phyloP scores from a whole-genome alignment of 768 basidiomycete species.

The Tylopilus vinaceipallidus region DNA sequence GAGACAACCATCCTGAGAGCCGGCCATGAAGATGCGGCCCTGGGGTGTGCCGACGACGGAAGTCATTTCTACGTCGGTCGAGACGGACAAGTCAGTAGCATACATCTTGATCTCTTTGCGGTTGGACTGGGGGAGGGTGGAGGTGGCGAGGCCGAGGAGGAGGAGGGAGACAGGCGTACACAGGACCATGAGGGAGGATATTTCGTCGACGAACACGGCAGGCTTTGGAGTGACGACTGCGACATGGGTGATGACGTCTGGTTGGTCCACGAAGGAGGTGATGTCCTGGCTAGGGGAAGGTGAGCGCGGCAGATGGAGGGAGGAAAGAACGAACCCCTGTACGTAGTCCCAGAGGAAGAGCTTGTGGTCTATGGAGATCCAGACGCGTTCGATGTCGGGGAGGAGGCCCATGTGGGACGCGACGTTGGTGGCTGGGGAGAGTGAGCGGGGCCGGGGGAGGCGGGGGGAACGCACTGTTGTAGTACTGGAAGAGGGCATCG shows the following conservation, averaged over 20 bases:
- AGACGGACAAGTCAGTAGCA: conserved; percentile 79
- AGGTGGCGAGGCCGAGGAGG: conserved; percentile 74
- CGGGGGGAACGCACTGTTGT: conserved; percentile 54
- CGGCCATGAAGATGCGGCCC: conserved; percentile 91
- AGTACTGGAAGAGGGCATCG: conserved; percentile 74
- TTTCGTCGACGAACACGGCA: conserved; percentile 90
- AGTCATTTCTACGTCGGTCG: conserved; percentile 82
- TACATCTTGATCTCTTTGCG: conserved; percentile 84
- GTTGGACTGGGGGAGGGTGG: conserved; percentile 40
- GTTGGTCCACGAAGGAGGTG: conserved; percentile 87
- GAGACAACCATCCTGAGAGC: conserved; percentile 79
- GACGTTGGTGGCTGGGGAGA: conserved; percentile 55
- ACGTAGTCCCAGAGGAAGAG: conserved; percentile 96
- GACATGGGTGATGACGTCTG: conserved; percentile 86
- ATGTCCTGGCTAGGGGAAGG: conserved; percentile 68
- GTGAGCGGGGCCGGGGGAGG: conserved; percentile 8
- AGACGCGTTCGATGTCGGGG: conserved; percentile 90
- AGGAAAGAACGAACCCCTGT: conserved; percentile 65
- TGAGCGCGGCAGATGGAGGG: conserved; percentile 2
- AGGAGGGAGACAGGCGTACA: conserved; percentile 83
- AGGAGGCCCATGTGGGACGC: conserved; percentile 87
- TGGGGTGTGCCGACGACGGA: conserved; percentile 75
- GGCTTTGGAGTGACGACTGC: conserved; percentile 83
- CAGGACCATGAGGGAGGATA: conserved; percentile 83
- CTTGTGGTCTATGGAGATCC: conserved; percentile 93